Base-by-base conservation (phyloP, 495 filamentous ascomycete genomes). In the Penicillium subrubescens region DNA sequence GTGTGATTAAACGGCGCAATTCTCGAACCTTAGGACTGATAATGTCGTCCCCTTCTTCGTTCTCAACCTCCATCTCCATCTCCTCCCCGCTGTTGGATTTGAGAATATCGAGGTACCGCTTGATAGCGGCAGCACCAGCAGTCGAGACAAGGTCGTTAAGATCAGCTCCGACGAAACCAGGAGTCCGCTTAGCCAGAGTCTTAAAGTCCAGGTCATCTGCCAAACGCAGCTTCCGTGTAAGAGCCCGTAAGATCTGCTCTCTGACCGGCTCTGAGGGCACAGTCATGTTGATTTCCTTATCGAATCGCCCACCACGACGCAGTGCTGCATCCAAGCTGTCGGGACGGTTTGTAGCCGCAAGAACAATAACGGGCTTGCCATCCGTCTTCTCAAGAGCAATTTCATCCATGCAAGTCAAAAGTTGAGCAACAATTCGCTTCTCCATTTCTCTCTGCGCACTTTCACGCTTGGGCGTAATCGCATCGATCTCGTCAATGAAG, bases 381-480 rank as follows among this genome's bases (percentile, higher is more conserved):
- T 87, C 88, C 10, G 92, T 92, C 64, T 90, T 89, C 43, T 92
- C 89, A 57, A 93, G 81, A 35, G 91, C 90, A 59, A 97, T 84
- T 55, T 93, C 88, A 66, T 93, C 91, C 89, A 93, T 90, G 66
- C 92, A 95, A 12, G 92, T 94, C 62, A 97, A 81, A 66, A 98
- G 86, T 75, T 97, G 94, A 2, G 94, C 92, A 21, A 98, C 94
- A 71, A 98, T 98, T 52, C 94, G 81, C 76, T 94, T 93, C 77
- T 98, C 94, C 94, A 98, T 98, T 71, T 96, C 93, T 67, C 93
- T 87, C 71, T 96, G 93, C n/a, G 94, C 92, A 69, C 87, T 94
- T 72, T 97, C 95, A 50, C 94, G 84, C 77, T 97, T 97, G 5
- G 93, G 93, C 43, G 95, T 95, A 64, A 97, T 97, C 17, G 92